Base-by-base conservation (phyloP, 129 eudicot species). In the Lonicera japonica region DNA sequence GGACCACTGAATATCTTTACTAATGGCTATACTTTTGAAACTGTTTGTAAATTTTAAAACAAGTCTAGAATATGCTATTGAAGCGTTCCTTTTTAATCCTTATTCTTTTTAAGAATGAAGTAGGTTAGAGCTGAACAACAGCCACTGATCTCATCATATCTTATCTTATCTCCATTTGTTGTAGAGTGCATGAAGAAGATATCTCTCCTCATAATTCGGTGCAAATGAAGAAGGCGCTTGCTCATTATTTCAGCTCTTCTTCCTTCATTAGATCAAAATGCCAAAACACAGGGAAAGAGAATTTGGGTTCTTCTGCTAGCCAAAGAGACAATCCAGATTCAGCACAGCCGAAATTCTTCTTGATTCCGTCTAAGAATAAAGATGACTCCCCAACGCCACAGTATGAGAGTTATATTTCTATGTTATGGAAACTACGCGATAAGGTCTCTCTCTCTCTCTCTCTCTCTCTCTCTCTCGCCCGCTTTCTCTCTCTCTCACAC, bases 101-200 rank as follows among this genome's bases (percentile, higher is more conserved):
- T 34, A 20, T 36, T 10, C n/a, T 55, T 11, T 11, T 5, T 65
- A 5, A 9, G 2, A 5, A 21, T 20, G 0, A 5, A 50, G 19
- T 8, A 38, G 21, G 59, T 45, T 61, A 22, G 52, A 57, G 45
- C 65, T 68, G 63, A 45, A 21, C 50, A 56, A 51, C 13, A 29
- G 48, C 21, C 55, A 24, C 45, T 69, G 20, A 73, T 39, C 15
- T 29, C 36, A 29, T 29, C 8, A 29, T 64, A 7, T 21, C 2
- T n/a, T 64, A 7, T 21, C 2, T n/a, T 55, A 23, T 54, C 46
- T 25, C 59, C 11, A 25, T 70, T 58, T 72, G 38, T 58, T 72
- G 38, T 72, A 90, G 97, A 73, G 65, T 90, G 70, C 89, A 67
- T 54, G 87, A 76, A 66, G 81, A 75, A 36, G 95, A 83, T 74